Conservation (phyloP, 352 stramenopile genomes). For the Stramenopiles sp. region DNA sequence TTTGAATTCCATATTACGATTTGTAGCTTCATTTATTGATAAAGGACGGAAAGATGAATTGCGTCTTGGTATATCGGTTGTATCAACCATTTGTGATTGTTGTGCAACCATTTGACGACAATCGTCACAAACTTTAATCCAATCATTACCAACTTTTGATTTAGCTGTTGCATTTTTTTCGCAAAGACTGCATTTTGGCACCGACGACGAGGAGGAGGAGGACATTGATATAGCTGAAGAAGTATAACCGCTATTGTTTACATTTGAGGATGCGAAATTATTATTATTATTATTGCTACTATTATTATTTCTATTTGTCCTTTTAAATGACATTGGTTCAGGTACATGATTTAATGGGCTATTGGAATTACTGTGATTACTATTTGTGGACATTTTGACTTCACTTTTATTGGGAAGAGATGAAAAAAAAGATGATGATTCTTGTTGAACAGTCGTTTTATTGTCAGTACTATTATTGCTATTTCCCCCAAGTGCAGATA, state of each 20-base stretch:
- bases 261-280: too few relatives aligned
- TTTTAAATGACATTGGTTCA: background rate
- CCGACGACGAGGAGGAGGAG: background rate
- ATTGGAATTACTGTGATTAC: background rate
- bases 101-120: background rate
- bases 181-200: background rate
- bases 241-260: too few relatives aligned
- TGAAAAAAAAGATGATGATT: background rate
- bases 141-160: slow-evolving; percentile 1
- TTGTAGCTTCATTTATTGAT: background rate
- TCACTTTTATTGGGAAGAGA: background rate
- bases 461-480: background rate
- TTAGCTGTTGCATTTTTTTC: background rate
- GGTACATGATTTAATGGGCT: background rate
- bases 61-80: too few relatives aligned
- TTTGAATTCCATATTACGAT: background rate
- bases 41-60: background rate
- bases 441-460: background rate
- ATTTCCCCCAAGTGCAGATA: too few relatives aligned
- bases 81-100: background rate
- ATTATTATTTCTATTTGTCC: background rate
- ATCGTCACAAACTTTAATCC: background rate
- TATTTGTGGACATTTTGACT: too few relatives aligned
- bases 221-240: background rate
- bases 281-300: background rate